These are phyloP conservation scores for Cyclotella sp. DNA, from an alignment of 108 stramenopile species.

Conservation along the genomic window DNA sequence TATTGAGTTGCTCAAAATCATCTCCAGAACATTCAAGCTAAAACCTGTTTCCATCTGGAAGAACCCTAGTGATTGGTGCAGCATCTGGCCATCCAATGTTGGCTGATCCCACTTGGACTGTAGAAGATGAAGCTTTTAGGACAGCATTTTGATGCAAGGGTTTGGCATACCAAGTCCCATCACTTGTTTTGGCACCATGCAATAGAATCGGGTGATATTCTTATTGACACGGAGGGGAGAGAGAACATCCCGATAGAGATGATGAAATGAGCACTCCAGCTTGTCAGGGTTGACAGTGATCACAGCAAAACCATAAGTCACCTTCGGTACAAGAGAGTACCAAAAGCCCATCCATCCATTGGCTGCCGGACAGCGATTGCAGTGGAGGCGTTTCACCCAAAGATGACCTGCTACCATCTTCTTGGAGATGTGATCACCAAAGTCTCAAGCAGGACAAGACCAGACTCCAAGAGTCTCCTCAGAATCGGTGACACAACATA, in stretches of 20 bases:
- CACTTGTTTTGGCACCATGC: conserved; percentile 7
- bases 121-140: neutral
- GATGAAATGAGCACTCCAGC: neutral
- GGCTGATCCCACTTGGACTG: neutral
- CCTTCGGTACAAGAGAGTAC: conserved; percentile 1
- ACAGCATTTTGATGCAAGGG: neutral
- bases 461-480: conserved; percentile 3
- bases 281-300: neutral
- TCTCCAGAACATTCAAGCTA: neutral
- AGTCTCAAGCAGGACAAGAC: neutral
- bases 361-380: neutral
- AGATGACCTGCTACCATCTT: neutral
- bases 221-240: neutral
- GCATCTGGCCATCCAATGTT: neutral
- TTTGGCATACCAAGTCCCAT: conserved; percentile 11
- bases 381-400: neutral
- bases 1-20: neutral
- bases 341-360: conserved; percentile 1
- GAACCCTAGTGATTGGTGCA: neutral
- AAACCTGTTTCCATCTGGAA: conserved; percentile 12
- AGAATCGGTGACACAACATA: neutral
- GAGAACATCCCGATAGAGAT: neutral
- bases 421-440: neutral
- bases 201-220: neutral
- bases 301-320: neutral